These are phyloP conservation scores for Begonia peltatifolia DNA, from an alignment of 306 rosid species.

Conservation along the genomic window DNA sequence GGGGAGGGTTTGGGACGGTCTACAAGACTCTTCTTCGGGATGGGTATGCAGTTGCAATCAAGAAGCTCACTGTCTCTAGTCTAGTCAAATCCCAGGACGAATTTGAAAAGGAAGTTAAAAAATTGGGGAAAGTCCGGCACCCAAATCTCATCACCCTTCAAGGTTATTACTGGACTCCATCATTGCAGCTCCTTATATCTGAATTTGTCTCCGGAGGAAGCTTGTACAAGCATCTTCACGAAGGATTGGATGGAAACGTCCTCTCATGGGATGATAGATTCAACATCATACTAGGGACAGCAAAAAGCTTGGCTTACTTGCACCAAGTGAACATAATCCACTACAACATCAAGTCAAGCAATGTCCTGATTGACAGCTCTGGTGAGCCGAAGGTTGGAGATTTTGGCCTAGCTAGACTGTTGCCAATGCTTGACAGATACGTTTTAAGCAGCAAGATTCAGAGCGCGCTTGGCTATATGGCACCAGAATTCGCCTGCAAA, in stretches of 20 bases:
- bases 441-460: slow-evolving; percentile 97
- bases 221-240: slow-evolving; percentile 90
- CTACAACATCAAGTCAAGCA: slow-evolving; percentile 91
- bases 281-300: slow-evolving; percentile 76
- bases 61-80: slow-evolving; percentile 97
- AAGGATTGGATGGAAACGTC: slow-evolving; percentile 64
- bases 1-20: slow-evolving; percentile 96
- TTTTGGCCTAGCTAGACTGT: slow-evolving; percentile 81
- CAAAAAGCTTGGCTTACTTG: slow-evolving; percentile 88
- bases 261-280: slow-evolving; percentile 91
- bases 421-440: slow-evolving; percentile 94
- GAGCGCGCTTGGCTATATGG: slow-evolving; percentile 98
- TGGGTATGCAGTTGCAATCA: slow-evolving; percentile 88
- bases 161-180: slow-evolving; percentile 99
- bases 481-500: slow-evolving; percentile 94
- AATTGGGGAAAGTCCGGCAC: slow-evolving; percentile 78
- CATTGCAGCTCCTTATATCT: slow-evolving; percentile 83
- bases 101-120: slow-evolving; percentile 92
- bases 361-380: slow-evolving; percentile 58
- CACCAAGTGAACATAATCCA: slow-evolving; percentile 75
- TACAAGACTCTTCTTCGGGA: slow-evolving; percentile 81
- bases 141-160: slow-evolving; percentile 80
- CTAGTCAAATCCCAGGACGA: slow-evolving; percentile 96
- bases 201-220: slow-evolving; percentile 83
- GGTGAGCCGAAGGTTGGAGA: slow-evolving; percentile 93